These are phyloP conservation scores for Saturnispora mendoncae DNA, from an alignment of 805 yeast species.

Conservation along the genomic window DNA sequence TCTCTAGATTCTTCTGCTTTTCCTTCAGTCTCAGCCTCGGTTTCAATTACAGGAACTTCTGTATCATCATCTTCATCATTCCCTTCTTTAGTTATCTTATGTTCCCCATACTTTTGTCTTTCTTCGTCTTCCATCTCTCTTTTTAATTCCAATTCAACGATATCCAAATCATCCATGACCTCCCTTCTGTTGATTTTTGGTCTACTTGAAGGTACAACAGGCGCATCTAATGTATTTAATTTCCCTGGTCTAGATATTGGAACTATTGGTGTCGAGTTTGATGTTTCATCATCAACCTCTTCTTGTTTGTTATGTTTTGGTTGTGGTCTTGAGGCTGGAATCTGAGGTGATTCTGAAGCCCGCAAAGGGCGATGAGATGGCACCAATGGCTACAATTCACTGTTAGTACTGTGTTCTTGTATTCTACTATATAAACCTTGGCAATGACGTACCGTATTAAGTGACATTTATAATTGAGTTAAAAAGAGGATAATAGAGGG, in stretches of 20 bases:
- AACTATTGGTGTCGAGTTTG: too few species aligned
- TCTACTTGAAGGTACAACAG: slow-evolving; percentile 5
- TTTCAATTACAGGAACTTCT: background rate
- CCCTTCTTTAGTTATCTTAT: background rate
- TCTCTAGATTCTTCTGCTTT: background rate
- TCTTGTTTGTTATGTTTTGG: background rate
- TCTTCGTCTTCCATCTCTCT: background rate
- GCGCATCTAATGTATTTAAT: background rate
- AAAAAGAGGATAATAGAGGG: too few species aligned
- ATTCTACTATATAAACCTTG: too few species aligned
- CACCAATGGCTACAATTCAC: slow-evolving; percentile 8
- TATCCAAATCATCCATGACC: slow-evolving; percentile 4
- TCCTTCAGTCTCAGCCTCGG: background rate
- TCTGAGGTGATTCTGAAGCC: slow-evolving; percentile 7
- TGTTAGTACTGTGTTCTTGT: background rate
- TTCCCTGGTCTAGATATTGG: too few species aligned
- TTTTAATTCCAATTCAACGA: background rate
- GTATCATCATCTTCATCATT: background rate
- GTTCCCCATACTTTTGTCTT: background rate
- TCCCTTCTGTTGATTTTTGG: slow-evolving; percentile 7
- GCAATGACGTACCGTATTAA: too few species aligned
- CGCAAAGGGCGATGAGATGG: slow-evolving; percentile 2
- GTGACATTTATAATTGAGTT: too few species aligned
- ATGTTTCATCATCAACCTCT: too few species aligned
- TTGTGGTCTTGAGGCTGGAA: slow-evolving; percentile 17